Evolutionary conservation across 176 grass and related monocot species (phyloP), one percentile per base, ranked within the genome.

Genomic region (Saccharum officinarum): DNA sequence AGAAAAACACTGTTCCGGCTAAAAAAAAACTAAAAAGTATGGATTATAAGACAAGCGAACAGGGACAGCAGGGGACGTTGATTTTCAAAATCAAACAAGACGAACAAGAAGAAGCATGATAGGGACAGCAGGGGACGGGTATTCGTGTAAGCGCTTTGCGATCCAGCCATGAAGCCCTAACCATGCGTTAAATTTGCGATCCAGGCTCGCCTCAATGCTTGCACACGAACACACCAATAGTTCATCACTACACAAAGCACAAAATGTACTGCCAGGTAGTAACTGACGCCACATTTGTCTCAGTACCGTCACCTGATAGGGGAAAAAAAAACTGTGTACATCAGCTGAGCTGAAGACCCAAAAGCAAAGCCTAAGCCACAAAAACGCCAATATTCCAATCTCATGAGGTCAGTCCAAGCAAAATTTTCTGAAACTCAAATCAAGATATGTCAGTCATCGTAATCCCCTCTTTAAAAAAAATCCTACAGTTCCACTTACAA

Each of bases 401-500:
- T 57, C 25, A 60, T 23, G 20, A 61, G 4, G 42, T 42, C 64
- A 65, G 78, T 36, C 42, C 46, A 66, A 25, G 73, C 73, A 82
- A 57, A 79, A 76, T 0, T 25, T 66, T 63, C 69, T 49, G 0
- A 25, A 55, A 69, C 23, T 59, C 67, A 45, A 9, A 41, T 55
- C 10, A 12, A 30, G 67, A 67, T 45, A 81, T 66, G 75, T 86
- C 73, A 83, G 73, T 57, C 6, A 57, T 67, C 52, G 37, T 49
- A 86, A 50, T 25, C 5, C 49, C 78, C 30, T 16, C 11, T 14
- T 31, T 8, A 49, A 79, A 68, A 36, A n/a, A 4, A n/a, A 61
- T 83, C 68, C 80, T 83, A 87, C 67, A 57, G 16, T 49, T 73
- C 67, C 61, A 47, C 68, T 74, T 60, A 80, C 89, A 90, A 47